Evolutionary conservation across 2,329 filamentous ascomycete species (phyloP).

Genomic region (Ophiostoma ulmi): DNA sequence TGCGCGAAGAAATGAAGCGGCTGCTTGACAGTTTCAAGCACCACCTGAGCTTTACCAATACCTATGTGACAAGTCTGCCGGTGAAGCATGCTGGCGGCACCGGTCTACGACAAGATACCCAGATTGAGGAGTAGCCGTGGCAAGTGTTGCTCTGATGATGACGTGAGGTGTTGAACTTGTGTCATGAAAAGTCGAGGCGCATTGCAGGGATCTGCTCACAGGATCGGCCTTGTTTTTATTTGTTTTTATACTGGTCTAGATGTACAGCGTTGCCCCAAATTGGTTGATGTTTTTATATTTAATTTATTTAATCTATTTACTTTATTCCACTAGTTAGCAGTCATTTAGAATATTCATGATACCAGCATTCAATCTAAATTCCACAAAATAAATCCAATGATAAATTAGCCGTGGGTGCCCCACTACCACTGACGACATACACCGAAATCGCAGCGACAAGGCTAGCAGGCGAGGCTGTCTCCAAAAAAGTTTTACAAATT

Average conservation of each 20-base stretch:
- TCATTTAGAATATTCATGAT: conserved; percentile 3
- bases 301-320: background rate
- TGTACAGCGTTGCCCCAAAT: background rate
- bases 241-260: background rate
- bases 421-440: conserved; percentile 8
- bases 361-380: background rate
- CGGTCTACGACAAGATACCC: conserved; percentile 20
- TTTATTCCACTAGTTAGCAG: background rate
- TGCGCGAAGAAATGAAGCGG: conserved; percentile 39
- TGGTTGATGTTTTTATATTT: background rate
- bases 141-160: background rate
- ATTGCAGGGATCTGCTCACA: too few relatives aligned
- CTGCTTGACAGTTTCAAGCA: conserved; percentile 38
- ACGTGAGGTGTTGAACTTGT: too few relatives aligned
- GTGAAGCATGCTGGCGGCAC: conserved; percentile 36
- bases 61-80: conserved; percentile 30
- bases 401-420: background rate
- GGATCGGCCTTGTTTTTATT: background rate
- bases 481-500: background rate
- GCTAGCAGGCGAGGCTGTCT: conserved; percentile 12
- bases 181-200: too few relatives aligned
- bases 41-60: conserved; percentile 34
- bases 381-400: background rate
- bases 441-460: conserved; percentile 5
- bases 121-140: conserved; percentile 18